Evolutionary conservation across 2,329 filamentous ascomycete species (phyloP), one percentile per base, ranked within the genome.

Genomic region (Ascochyta koolunga): DNA sequence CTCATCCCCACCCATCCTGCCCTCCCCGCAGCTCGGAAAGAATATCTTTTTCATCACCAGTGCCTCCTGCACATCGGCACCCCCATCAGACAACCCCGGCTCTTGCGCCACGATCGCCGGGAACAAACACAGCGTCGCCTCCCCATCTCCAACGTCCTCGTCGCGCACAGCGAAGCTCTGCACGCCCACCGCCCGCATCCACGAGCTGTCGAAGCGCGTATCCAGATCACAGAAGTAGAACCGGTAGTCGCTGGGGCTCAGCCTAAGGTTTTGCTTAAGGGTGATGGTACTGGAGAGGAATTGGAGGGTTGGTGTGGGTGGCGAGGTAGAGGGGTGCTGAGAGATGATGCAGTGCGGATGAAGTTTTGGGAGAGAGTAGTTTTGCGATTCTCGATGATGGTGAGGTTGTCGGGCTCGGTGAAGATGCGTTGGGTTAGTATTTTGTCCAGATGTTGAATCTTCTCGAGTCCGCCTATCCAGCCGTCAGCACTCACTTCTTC

Each of bases 41-140:
- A 56, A 56, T 9, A 25, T 36, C 41, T 52, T 59, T 16, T 59
- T 50, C 19, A 9, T 38, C 4, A 48, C 40, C 8, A 61, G 36
- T 13, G 24, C 48, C 2, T 32, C 33, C 5, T 46, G 6, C 11
- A 56, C 24, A 38, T 13, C 22, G 40, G 16, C 9, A 29, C 15
- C 3, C 3, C 29, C 18, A 47, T 16, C 15, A 21, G 2, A 16
- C 1, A 4, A 15, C 31, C 3, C n/a, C 29, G 16, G 15, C 15
- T 41, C 19, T 10, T 39, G 27, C 35, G 45, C 19, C 10, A 29
- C 33, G 15, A 59, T 38, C 18, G 48, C 58, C 22, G 58, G 58
- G 24, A 54, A 61, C 8, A 61, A 40, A 38, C 56, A 61, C 13
- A 51, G 19, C 2, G 16, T n/a, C 3, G 43, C 53, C 3, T 58